Evolutionary conservation across 2,329 filamentous ascomycete species (phyloP), one percentile per base, ranked within the genome.

Genomic region (Monosporascus sp.): DNA sequence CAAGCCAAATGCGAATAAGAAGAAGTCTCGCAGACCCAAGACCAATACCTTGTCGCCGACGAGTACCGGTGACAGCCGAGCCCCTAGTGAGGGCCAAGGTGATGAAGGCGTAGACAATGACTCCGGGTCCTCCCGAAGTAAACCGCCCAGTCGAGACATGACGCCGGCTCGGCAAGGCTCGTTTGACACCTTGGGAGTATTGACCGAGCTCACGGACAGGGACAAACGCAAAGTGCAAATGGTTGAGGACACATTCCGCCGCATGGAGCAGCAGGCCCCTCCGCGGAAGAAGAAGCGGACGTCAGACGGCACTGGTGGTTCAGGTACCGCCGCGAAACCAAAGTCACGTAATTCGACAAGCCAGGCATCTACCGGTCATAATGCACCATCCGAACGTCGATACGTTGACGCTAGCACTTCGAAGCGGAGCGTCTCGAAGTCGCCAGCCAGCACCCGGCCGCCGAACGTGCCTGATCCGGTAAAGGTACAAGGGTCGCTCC

Each of bases 161-260:
- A 87, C 85, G 3, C 85, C 85, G 3, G 72, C 72, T 17, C 75
- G 78, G 7, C 79, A 84, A 60, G 84, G 83, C 26, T 81, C 81
- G 0, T 79, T 82, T 53, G 78, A 86, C 50, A 80, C 81, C 9
- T 67, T 81, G 1, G 80, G 79, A 4, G 84, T 85, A 60, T 69
- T 85, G 53, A 86, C 82, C 0, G 83, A 85, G 57, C 81, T 79
- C 7, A 86, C 84, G 1, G 83, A 87, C 58, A 78, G 84, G 31
- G 84, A 87, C 56, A 87, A 87, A 68, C 74, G 84, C 37, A 87
- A 87, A 60, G 78, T 87, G 11, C 80, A 82, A 20, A 84, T 84
- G 78, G 77, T 85, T 0, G 84, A 87, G 59, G 81, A 85, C 55
- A 75, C 80, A 2, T 82, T 87, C 65, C 77, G 81, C 52, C 82